Conservation (phyloP, 148 eudicot genomes). For the Fagopyrum tataricum region DNA sequence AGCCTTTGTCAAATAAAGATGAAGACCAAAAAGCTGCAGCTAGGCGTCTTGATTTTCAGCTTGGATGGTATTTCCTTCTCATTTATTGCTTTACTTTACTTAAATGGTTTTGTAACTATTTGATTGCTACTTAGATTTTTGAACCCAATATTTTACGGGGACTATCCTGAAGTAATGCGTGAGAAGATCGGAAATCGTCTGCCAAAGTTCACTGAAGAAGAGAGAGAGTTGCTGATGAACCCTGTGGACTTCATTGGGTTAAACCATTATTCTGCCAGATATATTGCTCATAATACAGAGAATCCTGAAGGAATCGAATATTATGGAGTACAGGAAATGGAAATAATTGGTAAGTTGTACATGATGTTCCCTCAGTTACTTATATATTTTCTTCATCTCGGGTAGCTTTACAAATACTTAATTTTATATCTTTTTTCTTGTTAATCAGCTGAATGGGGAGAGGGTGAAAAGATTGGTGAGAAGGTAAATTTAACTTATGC, state of each 20-base stretch:
- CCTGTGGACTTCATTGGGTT: slow-evolving; percentile 66
- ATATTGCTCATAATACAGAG: slow-evolving; percentile 41
- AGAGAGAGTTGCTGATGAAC: slow-evolving; percentile 45
- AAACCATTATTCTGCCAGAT: slow-evolving; percentile 72
- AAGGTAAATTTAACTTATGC: slow-evolving; percentile 36
- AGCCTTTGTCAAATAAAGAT: slow-evolving; percentile 50
- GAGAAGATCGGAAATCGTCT: slow-evolving; percentile 57
- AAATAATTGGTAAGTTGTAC: slow-evolving; percentile 44
- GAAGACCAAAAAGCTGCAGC: slow-evolving; percentile 71
- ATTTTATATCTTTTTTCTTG: slow-evolving; percentile 15
- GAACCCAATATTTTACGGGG: slow-evolving; percentile 71
- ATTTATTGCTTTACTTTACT: neutral
- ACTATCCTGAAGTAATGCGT: slow-evolving; percentile 69
- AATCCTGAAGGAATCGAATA: slow-evolving; percentile 31
- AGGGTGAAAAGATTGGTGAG: slow-evolving; percentile 62
- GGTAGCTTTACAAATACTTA: neutral
- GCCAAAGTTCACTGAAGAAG: slow-evolving; percentile 54
- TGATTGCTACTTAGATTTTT: slow-evolving; percentile 40
- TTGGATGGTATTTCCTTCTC: slow-evolving; percentile 57
- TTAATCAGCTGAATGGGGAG: slow-evolving; percentile 70
- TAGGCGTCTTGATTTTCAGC: slow-evolving; percentile 74
- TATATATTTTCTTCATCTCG: neutral
- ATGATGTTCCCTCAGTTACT: neutral
- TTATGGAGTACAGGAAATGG: slow-evolving; percentile 48
- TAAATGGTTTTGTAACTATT: neutral